phyloP scores from a whole-genome alignment of 1,284 basidiomycete genomes.

The Caloboletus firmus region DNA sequence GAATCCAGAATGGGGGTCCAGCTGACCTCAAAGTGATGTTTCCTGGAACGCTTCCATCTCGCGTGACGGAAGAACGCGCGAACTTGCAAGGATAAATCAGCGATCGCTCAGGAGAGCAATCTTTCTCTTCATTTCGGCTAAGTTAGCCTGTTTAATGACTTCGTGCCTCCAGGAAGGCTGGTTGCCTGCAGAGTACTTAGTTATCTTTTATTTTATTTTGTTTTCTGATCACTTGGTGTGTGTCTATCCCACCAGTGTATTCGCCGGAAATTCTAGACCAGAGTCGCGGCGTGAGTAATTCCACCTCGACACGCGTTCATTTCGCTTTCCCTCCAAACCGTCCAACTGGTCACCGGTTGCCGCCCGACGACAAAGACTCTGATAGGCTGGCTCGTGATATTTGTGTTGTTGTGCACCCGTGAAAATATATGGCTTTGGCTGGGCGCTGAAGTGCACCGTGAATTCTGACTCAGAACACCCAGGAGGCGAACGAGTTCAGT shows the following conservation, averaged over 20 bases:
- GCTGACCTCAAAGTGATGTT: not conserved
- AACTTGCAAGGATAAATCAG: slow-evolving; percentile 21
- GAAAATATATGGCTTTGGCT: not conserved
- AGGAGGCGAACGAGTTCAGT: not conserved
- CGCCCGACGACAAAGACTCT: not conserved
- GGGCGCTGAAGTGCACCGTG: too few species aligned
- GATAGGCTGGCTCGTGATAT: not conserved
- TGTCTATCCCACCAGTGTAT: not conserved
- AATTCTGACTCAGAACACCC: not conserved
- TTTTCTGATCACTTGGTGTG: too few species aligned
- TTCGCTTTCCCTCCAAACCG: slow-evolving; percentile 9
- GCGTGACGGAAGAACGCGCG: not conserved
- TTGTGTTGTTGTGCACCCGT: not conserved
- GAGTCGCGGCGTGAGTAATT: slow-evolving; percentile 6
- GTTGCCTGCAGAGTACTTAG: not conserved
- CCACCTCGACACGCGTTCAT: slow-evolving; percentile 14
- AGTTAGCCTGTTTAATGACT: slow-evolving; percentile 19
- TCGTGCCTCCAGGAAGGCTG: slow-evolving; percentile 6
- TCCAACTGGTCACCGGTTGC: not conserved
- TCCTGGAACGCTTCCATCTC: not conserved
- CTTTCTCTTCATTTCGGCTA: slow-evolving; percentile 30
- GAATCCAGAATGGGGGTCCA: not conserved
- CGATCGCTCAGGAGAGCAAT: slow-evolving; percentile 29
- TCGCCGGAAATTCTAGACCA: slow-evolving; percentile 20
- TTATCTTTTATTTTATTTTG: not conserved